Evolutionary conservation across 345 rosid genomes (phyloP).

Genomic region (Salix suchowensis): DNA sequence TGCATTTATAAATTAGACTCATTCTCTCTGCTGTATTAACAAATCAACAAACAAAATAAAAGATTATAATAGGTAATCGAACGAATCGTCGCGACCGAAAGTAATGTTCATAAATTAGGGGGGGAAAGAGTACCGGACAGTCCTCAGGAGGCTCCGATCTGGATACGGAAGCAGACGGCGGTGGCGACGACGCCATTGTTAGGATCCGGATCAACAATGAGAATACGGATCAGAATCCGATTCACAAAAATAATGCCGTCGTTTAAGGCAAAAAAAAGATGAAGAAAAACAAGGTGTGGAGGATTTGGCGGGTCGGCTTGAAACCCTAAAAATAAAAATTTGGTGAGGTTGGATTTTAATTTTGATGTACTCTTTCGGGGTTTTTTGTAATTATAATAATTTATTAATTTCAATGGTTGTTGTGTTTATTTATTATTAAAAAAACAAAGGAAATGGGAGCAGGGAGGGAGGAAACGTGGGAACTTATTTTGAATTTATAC

Average conservation of each 20-base stretch:
- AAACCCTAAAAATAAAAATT: conserved; percentile 47
- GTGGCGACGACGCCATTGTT: conserved; percentile 53
- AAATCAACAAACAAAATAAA: background rate
- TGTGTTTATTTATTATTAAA: background rate
- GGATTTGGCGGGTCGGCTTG: conserved; percentile 54
- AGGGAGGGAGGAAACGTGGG: conserved; percentile 7
- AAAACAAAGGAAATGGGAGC: background rate
- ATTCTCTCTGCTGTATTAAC: background rate
- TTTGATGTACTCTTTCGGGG: background rate
- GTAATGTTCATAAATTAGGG: background rate
- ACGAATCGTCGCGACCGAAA: background rate
- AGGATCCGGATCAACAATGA: conserved; percentile 29
- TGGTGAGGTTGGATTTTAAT: background rate
- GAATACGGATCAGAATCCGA: conserved; percentile 41
- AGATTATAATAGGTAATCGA: background rate
- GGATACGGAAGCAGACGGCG: conserved; percentile 47
- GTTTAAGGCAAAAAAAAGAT: background rate
- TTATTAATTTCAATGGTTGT: conserved; percentile 1
- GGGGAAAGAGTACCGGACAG: conserved; percentile 18
- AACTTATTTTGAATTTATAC: conserved; percentile 6
- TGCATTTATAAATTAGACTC: background rate
- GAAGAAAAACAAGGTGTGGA: background rate
- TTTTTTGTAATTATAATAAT: background rate
- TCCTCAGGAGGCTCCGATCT: conserved; percentile 50
- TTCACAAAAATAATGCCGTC: conserved; percentile 29